Evolutionary conservation across 2,329 filamentous ascomycete genomes (phyloP), one percentile per base, ranked within the genome.

Genomic region (Elsinoe ampelina): DNA sequence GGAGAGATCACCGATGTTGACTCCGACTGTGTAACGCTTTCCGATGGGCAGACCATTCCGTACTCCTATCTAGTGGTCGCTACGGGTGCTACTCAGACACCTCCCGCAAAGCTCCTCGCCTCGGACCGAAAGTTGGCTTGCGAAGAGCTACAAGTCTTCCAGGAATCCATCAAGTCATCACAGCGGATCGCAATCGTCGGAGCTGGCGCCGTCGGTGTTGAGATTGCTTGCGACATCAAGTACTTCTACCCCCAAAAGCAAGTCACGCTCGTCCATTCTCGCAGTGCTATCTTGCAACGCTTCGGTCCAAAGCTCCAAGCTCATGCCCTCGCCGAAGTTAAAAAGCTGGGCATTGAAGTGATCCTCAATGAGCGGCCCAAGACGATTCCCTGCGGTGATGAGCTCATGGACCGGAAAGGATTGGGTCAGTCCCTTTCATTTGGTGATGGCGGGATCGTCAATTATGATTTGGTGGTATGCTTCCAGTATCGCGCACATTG

Each of bases 151-250:
- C 58, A 43, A 7, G 34, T 43, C 6, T 45, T 50, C 32, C 41
- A 36, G 4, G 12, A 19, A 8, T 41, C 22, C 6, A 35, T 59
- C 17, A 32, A 54, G 15, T 11, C n/a, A 11, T 43, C 43, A 19
- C 34, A 43, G 1, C 55, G 36, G 8, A 57, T 59, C 17, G 38
- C 42, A 32, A 59, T 67, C n/a, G 59, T 67, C 8, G 82, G 82
- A 1, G 81, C 80, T 0, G 82, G 82, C 2, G 80, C 82, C 0
- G 82, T 81, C 0, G 82, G 82, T 1, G 77, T 85, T 0, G 80
- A 85, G 67, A 68, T 84, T 34, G 81, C 80, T 0, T 75, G 79
- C 0, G 82, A 85, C 63, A 77, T 79, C 8, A 83, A 82, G 65
- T 72, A 72, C 3, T 64, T 70, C 8, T 82, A 80, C 60, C 79